Evolutionary conservation across 768 basidiomycete species (phyloP).

Genomic region (Tricholoma bakamatsutake): DNA sequence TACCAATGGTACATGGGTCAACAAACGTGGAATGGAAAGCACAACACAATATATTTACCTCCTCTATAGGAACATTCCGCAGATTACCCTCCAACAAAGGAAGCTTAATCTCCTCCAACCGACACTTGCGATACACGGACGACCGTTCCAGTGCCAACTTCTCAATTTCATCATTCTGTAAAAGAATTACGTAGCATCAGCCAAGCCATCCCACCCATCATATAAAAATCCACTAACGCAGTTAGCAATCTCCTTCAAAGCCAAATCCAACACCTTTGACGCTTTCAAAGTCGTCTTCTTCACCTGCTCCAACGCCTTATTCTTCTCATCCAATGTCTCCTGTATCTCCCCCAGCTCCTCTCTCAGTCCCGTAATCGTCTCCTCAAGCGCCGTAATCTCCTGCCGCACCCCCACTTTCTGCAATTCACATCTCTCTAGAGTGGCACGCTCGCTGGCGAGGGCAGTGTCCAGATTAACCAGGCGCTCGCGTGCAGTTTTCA

Average conservation of each 20-base stretch:
- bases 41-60: slow-evolving; percentile 44
- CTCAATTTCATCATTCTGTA: slow-evolving; percentile 74
- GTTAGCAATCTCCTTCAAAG: slow-evolving; percentile 82
- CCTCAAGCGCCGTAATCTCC: slow-evolving; percentile 56
- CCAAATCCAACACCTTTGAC: slow-evolving; percentile 75
- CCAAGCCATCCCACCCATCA: neutral
- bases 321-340: slow-evolving; percentile 66
- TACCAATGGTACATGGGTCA: slow-evolving; percentile 21
- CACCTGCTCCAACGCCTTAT: slow-evolving; percentile 65
- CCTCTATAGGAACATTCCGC: slow-evolving; percentile 90
- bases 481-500: slow-evolving; percentile 60
- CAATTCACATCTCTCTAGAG: slow-evolving; percentile 46
- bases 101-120: slow-evolving; percentile 85
- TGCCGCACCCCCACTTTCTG: slow-evolving; percentile 48
- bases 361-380: slow-evolving; percentile 48
- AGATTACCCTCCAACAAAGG: slow-evolving; percentile 74
- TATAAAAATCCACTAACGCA: slow-evolving; percentile 42
- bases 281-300: slow-evolving; percentile 68
- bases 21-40: neutral
- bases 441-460: slow-evolving; percentile 45
- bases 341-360: slow-evolving; percentile 58
- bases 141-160: slow-evolving; percentile 82
- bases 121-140: slow-evolving; percentile 83
- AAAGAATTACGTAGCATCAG: neutral
- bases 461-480: slow-evolving; percentile 47